phyloP scores from a whole-genome alignment of 2,329 filamentous ascomycete genomes.

The Fusarium liriodendri region DNA sequence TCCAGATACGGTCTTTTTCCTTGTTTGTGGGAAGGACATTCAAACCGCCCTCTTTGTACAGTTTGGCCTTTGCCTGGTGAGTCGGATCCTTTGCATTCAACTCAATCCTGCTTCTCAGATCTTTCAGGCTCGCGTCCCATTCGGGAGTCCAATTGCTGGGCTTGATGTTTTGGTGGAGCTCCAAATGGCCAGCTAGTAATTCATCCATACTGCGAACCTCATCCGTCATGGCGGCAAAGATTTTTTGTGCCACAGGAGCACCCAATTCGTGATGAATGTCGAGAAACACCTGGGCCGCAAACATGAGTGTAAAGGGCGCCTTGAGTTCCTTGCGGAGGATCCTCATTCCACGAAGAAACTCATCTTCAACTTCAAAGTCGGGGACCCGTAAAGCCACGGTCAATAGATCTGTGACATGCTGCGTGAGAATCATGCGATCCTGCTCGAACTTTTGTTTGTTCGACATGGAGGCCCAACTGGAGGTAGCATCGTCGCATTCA shows the following conservation, averaged over 20 bases:
- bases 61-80: not conserved
- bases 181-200: conserved; percentile 41
- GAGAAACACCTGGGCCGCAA: conserved; percentile 55
- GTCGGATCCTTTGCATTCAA: not conserved
- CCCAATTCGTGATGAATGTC: conserved; percentile 53
- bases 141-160: conserved; percentile 46
- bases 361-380: conserved; percentile 49
- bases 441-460: conserved; percentile 49
- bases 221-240: conserved; percentile 31
- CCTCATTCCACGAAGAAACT: conserved; percentile 50
- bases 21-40: not conserved
- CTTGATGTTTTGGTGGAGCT: conserved; percentile 47
- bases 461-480: conserved; percentile 38
- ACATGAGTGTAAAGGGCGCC: conserved; percentile 51
- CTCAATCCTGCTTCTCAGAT: not conserved
- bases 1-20: not conserved
- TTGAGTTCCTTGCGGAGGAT: conserved; percentile 45
- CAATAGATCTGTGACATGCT: conserved; percentile 49
- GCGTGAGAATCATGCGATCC: conserved; percentile 48
- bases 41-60: not conserved
- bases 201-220: conserved; percentile 18
- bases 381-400: conserved; percentile 29
- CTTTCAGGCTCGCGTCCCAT: not conserved
- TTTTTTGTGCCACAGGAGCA: conserved; percentile 1
- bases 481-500: conserved; percentile 39